Conservation (phyloP, 1,284 basidiomycete species). For the Sparassis latifolia region DNA sequence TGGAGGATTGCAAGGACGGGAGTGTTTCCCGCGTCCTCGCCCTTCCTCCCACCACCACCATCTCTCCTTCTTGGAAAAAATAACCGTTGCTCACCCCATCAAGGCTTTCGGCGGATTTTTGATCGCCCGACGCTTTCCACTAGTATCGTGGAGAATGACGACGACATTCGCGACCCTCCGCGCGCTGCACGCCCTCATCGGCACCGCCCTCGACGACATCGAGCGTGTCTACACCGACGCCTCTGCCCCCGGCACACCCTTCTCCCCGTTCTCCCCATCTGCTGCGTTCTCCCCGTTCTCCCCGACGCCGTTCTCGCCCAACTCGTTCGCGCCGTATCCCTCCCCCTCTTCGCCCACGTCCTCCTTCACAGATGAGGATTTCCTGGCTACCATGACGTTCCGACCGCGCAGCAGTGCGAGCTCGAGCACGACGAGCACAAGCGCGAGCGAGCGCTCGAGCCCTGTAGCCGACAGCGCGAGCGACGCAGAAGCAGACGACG, state of each 20-base stretch:
- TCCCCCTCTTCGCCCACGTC: not conserved
- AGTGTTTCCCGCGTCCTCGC: too few species aligned
- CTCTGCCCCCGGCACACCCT: conserved; percentile 21
- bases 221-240: conserved; percentile 46
- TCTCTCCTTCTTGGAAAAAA: too few species aligned
- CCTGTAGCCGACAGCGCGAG: not conserved
- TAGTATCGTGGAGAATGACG: not conserved
- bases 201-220: conserved; percentile 62
- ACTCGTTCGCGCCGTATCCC: conserved; percentile 5
- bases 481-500: not conserved
- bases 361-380: not conserved
- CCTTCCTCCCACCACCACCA: too few species aligned
- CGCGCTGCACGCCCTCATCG: conserved; percentile 58
- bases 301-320: not conserved
- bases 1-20: too few species aligned
- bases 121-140: too few species aligned
- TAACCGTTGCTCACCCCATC: too few species aligned
- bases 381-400: too few species aligned
- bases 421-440: not conserved
- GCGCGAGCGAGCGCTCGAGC: not conserved
- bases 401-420: too few species aligned
- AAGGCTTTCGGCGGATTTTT: too few species aligned
- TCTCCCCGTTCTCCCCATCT: not conserved
- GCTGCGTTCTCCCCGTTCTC: not conserved
- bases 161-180: conserved; percentile 58